Evolutionary conservation across 352 stramenopile genomes (phyloP).

Genomic region (Pseudoperonospora humuli): DNA sequence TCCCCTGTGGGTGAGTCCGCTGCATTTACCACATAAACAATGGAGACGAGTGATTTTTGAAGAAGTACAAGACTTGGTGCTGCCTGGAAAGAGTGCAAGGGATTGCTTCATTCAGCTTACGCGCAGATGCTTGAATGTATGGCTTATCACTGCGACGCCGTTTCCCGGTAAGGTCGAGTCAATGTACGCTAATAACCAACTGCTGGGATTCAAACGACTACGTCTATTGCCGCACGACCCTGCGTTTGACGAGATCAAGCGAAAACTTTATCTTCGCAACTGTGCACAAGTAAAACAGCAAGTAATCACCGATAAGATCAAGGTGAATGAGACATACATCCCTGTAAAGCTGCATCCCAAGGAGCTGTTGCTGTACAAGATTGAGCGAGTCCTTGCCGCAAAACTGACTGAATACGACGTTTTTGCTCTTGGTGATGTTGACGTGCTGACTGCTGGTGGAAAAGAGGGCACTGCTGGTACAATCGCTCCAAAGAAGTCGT

Average conservation of each 20-base stretch:
- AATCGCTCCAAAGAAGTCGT: constrained; percentile 3
- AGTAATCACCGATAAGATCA: constrained; percentile 73
- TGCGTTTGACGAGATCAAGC: constrained; percentile 84
- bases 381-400: constrained; percentile 46
- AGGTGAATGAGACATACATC: constrained; percentile 66
- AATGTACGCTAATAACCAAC: constrained; percentile 86
- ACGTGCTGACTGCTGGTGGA: constrained; percentile 20
- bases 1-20: constrained; percentile 49
- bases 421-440: constrained; percentile 40
- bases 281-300: constrained; percentile 76
- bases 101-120: constrained; percentile 85
- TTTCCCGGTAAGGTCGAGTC: constrained; percentile 72
- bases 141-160: constrained; percentile 80
- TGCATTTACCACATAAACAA: constrained; percentile 59
- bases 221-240: constrained; percentile 53
- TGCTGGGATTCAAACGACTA: constrained; percentile 76
- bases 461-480: constrained; percentile 12
- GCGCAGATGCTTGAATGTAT: constrained; percentile 63
- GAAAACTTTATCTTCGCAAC: constrained; percentile 81
- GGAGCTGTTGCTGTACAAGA: constrained; percentile 63
- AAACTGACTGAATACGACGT: constrained; percentile 27
- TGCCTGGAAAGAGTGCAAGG: constrained; percentile 56
- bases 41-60: constrained; percentile 83
- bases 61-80: constrained; percentile 81
- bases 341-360: constrained; percentile 59